These are phyloP conservation scores for Cichorium intybus DNA, from an alignment of 140 eudicot genomes.

Conservation along the genomic window DNA sequence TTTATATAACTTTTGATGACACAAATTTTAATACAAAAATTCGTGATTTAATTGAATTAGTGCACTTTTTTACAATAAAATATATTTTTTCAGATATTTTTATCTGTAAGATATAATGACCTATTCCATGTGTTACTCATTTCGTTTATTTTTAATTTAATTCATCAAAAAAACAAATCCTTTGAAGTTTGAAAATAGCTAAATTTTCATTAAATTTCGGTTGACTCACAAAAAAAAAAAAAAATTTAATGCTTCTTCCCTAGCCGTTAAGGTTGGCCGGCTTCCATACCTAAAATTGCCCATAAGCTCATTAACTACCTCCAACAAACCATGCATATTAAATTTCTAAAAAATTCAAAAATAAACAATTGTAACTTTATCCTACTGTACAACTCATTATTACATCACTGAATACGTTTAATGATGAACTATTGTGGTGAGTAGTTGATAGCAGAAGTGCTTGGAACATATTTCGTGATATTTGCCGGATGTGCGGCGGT, in stretches of 20 bases:
- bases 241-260: neutral
- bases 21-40: too few species aligned
- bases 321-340: slow-evolving; percentile 10
- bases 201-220: slow-evolving; percentile 1
- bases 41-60: too few species aligned
- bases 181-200: neutral
- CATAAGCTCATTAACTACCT: slow-evolving; percentile 12
- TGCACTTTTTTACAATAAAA: too few species aligned
- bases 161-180: neutral
- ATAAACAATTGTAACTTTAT: neutral
- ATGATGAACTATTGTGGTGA: neutral
- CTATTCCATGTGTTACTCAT: neutral
- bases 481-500: slow-evolving; percentile 43
- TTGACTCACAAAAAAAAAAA: neutral
- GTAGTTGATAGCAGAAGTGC: slow-evolving; percentile 39
- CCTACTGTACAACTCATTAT: neutral
- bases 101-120: too few species aligned
- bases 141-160: neutral
- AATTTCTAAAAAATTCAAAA: neutral
- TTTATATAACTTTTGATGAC: too few species aligned
- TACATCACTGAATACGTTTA: neutral
- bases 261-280: slow-evolving; percentile 4
- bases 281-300: slow-evolving; percentile 4
- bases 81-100: too few species aligned
- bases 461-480: slow-evolving; percentile 38